Base-by-base conservation (phyloP, 192 early-diverging fungal species). In the Thoreauomyces humboldtii region DNA sequence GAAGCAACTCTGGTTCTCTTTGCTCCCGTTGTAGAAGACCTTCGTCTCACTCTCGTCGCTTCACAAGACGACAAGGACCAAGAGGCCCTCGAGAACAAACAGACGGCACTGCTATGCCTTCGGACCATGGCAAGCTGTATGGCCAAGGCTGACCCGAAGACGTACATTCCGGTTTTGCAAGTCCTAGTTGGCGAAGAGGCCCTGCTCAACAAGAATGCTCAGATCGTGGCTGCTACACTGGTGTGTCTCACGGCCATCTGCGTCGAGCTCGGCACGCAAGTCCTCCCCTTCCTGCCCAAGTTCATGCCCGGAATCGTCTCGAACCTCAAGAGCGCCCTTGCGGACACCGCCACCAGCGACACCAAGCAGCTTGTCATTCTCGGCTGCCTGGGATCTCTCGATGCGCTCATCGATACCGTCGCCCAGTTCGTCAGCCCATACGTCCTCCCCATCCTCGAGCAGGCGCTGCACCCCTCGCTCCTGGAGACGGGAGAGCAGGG, bases 341-440 rank as follows among this genome's bases (percentile, higher is more conserved):
- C 50, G 5, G 48, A 32, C 12, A 34, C 6, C 17, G 47, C 38
- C 32, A 27, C 71, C 43, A 46, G 36, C 42, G 73, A 77, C 44
- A 67, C 78, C 31, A 63, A 69, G 28, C 42, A 81, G 22, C 72
- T 87, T 7, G 54, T 66, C 28, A 57, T 57, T 12, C 76, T 88
- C 25, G 45, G 79, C 28, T 78, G 80, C 11, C 61, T 92, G 19
- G 76, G 62, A 11, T 73, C 78, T 31, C 57, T 91, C 4, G 71
- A 73, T 25, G 54, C 65, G 24, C 36, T 88, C 29, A 70, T 91
- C 52, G 75, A 78, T 59, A 75, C 76, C 19, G 50, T 92, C 37
- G 89, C 91, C 37, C 83, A 87, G 65, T 92, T 92, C 59, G 59
- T 91, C 62, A 86, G 89, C 67, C 83, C 88, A 15, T 91, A 88